These are phyloP conservation scores for Clonostachys rosea DNA, from an alignment of 2,329 filamentous ascomycete genomes.

Conservation along the genomic window DNA sequence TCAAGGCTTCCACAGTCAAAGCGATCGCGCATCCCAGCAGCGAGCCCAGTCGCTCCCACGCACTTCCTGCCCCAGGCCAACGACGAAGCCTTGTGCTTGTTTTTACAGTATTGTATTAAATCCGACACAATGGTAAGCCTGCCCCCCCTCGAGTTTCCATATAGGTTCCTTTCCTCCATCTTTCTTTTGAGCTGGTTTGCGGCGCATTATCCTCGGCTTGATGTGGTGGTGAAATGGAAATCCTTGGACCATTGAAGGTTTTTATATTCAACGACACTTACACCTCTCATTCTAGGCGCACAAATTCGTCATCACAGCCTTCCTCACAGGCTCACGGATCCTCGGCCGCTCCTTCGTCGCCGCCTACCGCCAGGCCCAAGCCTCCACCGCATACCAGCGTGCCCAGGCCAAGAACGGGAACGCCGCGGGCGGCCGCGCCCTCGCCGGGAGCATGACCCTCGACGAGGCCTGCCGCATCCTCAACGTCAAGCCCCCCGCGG, in stretches of 20 bases:
- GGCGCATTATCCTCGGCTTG: too few relatives aligned
- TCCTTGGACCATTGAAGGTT: conserved; percentile 2
- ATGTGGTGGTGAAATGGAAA: too few relatives aligned
- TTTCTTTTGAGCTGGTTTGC: too few relatives aligned
- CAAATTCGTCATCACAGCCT: conserved; percentile 82
- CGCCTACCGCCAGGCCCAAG: conserved; percentile 92
- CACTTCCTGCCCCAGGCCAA: too few relatives aligned
- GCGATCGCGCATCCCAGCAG: too few relatives aligned
- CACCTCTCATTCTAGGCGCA: conserved; percentile 62
- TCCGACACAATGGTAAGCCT: too few relatives aligned
- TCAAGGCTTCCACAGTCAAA: too few relatives aligned
- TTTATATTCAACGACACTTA: conserved; percentile 2
- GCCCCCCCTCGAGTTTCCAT: too few relatives aligned
- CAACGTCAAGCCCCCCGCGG: conserved; percentile 80
- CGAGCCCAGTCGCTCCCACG: too few relatives aligned
- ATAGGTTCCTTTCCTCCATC: too few relatives aligned
- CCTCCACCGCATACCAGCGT: conserved; percentile 76
- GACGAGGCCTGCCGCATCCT: conserved; percentile 97
- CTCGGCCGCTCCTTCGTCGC: conserved; percentile 89
- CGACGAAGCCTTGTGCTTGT: too few relatives aligned
- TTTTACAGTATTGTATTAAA: too few relatives aligned
- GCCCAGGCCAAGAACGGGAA: conserved; percentile 63
- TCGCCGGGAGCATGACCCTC: conserved; percentile 75
- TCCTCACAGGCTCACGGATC: conserved; percentile 85
- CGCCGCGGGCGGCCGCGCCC: conserved; percentile 43